Conservation (phyloP, 2,329 filamentous ascomycete species). For the Scortechinia acanthostroma region DNA sequence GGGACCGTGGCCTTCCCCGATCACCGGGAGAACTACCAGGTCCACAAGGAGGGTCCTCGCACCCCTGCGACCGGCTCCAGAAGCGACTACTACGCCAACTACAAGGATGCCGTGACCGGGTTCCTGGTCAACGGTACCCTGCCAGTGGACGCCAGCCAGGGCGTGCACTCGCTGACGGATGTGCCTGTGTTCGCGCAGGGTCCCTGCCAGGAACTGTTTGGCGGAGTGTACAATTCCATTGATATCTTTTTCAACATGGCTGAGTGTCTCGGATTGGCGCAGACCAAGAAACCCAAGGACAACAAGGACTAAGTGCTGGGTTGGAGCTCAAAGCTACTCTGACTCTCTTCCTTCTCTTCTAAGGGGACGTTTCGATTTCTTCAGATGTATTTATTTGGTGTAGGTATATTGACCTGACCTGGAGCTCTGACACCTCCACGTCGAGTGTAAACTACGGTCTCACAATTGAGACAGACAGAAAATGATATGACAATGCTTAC, state of each 20-base stretch:
- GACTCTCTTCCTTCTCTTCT: too few relatives aligned
- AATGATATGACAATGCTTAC: too few relatives aligned
- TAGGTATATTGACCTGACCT: too few relatives aligned
- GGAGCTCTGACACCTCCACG: too few relatives aligned
- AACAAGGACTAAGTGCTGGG: too few relatives aligned
- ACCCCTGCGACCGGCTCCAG: conserved; percentile 32
- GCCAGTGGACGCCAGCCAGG: conserved; percentile 52
- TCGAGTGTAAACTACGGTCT: too few relatives aligned
- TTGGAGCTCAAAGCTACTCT: too few relatives aligned
- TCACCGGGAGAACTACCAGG: conserved; percentile 68
- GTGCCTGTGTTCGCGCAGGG: conserved; percentile 74
- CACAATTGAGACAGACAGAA: too few relatives aligned
- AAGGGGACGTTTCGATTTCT: too few relatives aligned
- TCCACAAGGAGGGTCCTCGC: conserved; percentile 61
- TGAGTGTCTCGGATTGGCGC: conserved; percentile 51
- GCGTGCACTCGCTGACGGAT: conserved; percentile 72
- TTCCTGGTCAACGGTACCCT: conserved; percentile 73
- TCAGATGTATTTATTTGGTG: too few relatives aligned
- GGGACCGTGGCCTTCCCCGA: conserved; percentile 70
- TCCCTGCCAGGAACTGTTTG: conserved; percentile 72
- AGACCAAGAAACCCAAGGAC: too few relatives aligned
- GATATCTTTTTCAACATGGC: conserved; percentile 73
- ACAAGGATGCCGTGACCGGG: conserved; percentile 56
- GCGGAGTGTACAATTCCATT: conserved; percentile 63
- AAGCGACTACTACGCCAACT: conserved; percentile 61